Evolutionary conservation across 2,329 filamentous ascomycete species (phyloP).

Genomic region (Pseudogymnoascus sp.): DNA sequence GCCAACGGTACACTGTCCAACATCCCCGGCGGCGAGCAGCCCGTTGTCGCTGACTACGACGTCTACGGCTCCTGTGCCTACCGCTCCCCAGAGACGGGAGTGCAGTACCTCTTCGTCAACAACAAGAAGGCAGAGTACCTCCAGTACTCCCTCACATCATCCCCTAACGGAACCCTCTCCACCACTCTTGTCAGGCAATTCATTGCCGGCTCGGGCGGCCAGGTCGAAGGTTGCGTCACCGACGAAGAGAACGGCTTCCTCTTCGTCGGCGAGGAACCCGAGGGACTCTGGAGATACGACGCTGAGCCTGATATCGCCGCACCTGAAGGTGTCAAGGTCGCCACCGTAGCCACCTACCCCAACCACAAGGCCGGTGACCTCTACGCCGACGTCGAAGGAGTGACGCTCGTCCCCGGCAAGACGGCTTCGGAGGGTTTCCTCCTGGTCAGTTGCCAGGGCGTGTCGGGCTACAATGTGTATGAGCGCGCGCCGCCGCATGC

Average conservation of each 20-base stretch:
- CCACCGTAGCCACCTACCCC: constrained; percentile 30
- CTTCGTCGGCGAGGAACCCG: constrained; percentile 44
- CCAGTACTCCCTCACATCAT: constrained; percentile 41
- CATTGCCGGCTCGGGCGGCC: constrained; percentile 41
- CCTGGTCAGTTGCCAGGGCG: constrained; percentile 44
- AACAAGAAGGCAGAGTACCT: constrained; percentile 46
- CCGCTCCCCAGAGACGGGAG: constrained; percentile 37
- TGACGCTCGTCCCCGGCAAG: constrained; percentile 41
- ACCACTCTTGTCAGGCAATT: constrained; percentile 44
- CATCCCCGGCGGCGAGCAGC: constrained; percentile 40
- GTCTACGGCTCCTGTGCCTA: constrained; percentile 48
- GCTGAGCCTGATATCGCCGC: constrained; percentile 39
- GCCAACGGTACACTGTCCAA: constrained; percentile 35
- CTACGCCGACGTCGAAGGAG: constrained; percentile 46
- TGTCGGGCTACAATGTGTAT: constrained; percentile 46
- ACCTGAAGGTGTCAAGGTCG: constrained; percentile 29
- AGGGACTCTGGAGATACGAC: constrained; percentile 43
- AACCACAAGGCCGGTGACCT: constrained; percentile 32
- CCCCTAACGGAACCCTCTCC: constrained; percentile 33
- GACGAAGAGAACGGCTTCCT: constrained; percentile 44
- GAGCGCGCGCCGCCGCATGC: constrained; percentile 40
- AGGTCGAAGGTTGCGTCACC: constrained; percentile 46
- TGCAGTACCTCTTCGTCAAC: constrained; percentile 48
- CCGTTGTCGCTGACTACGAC: constrained; percentile 36
- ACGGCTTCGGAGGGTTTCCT: constrained; percentile 39